These are phyloP conservation scores for Wickerhamiella brachini DNA, from an alignment of 805 yeast genomes.

Conservation along the genomic window DNA sequence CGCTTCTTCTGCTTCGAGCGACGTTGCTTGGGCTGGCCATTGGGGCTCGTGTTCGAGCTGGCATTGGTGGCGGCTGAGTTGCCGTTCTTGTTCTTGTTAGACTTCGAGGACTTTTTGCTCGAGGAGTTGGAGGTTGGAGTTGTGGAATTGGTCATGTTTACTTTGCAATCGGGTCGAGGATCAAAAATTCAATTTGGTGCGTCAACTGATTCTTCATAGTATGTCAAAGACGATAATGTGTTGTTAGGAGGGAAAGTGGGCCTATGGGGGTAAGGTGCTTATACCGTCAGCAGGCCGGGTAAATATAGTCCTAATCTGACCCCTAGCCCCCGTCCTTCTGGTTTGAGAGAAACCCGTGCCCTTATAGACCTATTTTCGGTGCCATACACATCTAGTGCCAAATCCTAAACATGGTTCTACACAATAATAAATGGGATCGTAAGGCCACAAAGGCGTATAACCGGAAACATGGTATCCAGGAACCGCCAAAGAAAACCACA, in stretches of 20 bases:
- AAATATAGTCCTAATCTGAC: not conserved
- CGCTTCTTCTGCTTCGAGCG: not conserved
- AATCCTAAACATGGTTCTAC: constrained; percentile 32
- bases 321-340: no score
- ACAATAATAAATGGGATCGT: constrained; percentile 40
- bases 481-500: constrained; percentile 3
- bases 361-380: no score
- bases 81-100: not conserved
- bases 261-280: not conserved
- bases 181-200: not conserved
- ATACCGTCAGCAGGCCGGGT: not conserved
- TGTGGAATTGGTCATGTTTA: not conserved
- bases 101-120: not conserved
- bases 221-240: not conserved
- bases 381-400: not conserved
- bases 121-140: not conserved
- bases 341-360: not conserved
- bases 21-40: not conserved
- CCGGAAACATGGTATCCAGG: constrained; percentile 29
- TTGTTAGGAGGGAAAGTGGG: not conserved
- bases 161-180: not conserved
- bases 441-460: constrained; percentile 30
- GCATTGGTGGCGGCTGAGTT: not conserved
- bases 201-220: not conserved
- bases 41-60: not conserved